A percentile compares a stretch with the other conserved stretches of the same genome.
Evolutionary conservation across 2,329 filamentous ascomycete genomes (phyloP).

Genomic region (Annulohypoxylon truncatum): DNA sequence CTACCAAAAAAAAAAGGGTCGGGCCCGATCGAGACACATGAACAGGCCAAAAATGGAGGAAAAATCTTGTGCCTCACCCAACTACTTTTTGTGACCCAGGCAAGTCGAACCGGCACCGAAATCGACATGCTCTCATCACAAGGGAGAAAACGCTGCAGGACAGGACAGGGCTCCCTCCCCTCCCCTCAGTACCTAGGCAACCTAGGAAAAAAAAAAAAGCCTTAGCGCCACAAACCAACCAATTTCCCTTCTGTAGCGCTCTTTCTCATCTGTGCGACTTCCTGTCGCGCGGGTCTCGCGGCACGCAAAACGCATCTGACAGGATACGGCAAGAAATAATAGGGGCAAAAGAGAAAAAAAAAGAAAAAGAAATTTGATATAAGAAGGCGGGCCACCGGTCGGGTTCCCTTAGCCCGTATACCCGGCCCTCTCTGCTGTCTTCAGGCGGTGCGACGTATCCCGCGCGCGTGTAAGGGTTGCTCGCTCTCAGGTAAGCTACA

Average conservation of each 20-base stretch:
- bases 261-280: conserved; percentile 14
- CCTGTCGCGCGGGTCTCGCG: conserved; percentile 16
- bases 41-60: neutral
- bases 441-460: conserved; percentile 22
- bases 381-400: neutral
- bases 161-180: neutral
- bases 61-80: conserved; percentile 19
- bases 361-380: neutral
- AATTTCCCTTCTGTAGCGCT: neutral
- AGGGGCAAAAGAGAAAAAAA: neutral
- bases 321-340: no score
- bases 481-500: neutral
- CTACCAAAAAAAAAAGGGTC: neutral
- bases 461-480: conserved; percentile 16
- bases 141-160: neutral
- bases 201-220: neutral
- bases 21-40: conserved; percentile 26
- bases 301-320: conserved; percentile 3
- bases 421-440: conserved; percentile 7
- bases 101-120: conserved; percentile 17
- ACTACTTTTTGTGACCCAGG: conserved; percentile 2
- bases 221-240: neutral
- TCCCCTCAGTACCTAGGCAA: no score
- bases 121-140: neutral
- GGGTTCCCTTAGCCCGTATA: conserved; percentile 1